A percentile compares a stretch with the other conserved stretches of the same genome.
Evolutionary conservation across 2,329 filamentous ascomycete genomes (phyloP).

Genomic region (Diaporthe velutina): DNA sequence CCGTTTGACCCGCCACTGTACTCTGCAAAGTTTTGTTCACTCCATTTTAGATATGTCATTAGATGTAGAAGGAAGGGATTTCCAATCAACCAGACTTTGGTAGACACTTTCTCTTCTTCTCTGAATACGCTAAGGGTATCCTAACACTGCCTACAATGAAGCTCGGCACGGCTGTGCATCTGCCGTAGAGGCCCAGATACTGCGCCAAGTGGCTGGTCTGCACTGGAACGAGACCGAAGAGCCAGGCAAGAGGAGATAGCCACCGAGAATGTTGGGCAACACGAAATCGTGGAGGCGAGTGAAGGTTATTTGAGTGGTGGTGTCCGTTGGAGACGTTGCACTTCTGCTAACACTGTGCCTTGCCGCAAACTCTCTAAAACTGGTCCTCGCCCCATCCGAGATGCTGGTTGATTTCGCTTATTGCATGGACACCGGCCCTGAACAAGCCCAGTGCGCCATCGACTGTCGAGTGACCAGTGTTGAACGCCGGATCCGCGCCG

Average conservation of each 20-base stretch:
- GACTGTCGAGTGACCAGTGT: slow-evolving; percentile 54
- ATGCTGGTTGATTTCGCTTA: slow-evolving; percentile 66
- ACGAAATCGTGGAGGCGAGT: background rate
- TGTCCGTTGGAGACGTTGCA: background rate
- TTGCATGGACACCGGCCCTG: slow-evolving; percentile 62
- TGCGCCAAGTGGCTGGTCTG: background rate
- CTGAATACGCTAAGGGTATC: too few species aligned
- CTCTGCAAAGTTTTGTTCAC: too few species aligned
- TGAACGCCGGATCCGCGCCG: slow-evolving; percentile 52
- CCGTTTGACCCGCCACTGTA: too few species aligned
- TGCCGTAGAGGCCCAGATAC: background rate
- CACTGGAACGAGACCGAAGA: background rate
- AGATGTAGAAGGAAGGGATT: too few species aligned
- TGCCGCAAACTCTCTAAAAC: background rate
- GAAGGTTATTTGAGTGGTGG: background rate
- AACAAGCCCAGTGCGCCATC: slow-evolving; percentile 58
- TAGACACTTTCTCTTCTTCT: too few species aligned
- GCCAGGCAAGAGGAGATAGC: background rate
- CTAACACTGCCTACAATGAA: background rate
- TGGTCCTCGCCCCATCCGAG: slow-evolving; percentile 64
- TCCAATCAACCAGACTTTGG: too few species aligned
- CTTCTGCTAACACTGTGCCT: too few species aligned
- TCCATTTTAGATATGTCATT: too few species aligned
- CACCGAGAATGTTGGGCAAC: background rate
- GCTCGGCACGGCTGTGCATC: background rate